Evolutionary conservation across 179 eudicot genomes (phyloP), one percentile per base, ranked within the genome.

Genomic region (Actinidia arguta): DNA sequence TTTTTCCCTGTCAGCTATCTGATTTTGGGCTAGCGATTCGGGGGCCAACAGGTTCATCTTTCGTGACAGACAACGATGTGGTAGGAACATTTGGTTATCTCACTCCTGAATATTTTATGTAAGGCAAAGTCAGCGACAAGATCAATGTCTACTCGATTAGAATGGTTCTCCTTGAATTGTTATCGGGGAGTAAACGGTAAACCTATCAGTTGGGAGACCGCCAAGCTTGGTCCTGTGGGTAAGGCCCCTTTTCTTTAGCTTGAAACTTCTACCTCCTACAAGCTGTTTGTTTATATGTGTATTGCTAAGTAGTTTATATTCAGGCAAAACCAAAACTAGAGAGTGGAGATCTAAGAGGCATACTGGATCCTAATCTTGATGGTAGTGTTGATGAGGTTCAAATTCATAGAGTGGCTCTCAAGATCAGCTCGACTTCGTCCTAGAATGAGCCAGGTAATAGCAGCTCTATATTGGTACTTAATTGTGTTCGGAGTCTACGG

Each of bases 71-170:
- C 80, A 85, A 86, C 11, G 97, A 96, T 76, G 94, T 96, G 47
- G 94, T 95, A 47, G 99, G 99, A 54, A 96, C 99, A 11, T 96
- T 96, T 54, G 99, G 99, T 31, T 96, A 96, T 83, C 92, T 96
- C 8, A 98, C 99, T 31, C 99, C 99, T 0, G 99, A 96, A 56
- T 96, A 96, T 80, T 92, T 96, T 84, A 95, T 96, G 99, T 96
- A 96, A 79, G 99, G 99, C 0, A 93, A 93, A 88, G 96, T 96
- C 75, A 95, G 97, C 68, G 93, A 91, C 87, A 96, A 96, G 88
- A 83, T 96, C 0, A 98, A 96, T 76, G 98, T 95, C 13, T 96
- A 93, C 84, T 92, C 98, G 3, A 95, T 92, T 17, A 98, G 99
- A 2, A 98, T 96, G 75, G 98, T 95, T 88, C 94, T 96, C 62